Evolutionary conservation across 116 monocot genomes (phyloP).

Genomic region (Papilionanthe hybrid): DNA sequence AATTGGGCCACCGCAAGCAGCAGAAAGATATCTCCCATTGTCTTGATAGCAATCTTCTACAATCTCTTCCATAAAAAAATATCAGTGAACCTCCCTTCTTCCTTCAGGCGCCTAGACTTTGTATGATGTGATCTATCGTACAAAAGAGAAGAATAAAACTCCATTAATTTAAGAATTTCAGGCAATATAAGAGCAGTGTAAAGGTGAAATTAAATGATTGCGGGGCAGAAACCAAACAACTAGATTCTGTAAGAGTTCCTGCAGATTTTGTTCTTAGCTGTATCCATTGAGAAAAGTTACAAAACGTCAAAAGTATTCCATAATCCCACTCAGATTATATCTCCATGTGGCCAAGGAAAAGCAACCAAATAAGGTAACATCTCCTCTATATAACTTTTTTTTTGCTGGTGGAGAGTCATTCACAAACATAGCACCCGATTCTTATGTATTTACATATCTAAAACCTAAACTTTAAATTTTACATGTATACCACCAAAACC

Average conservation of each 20-base stretch:
- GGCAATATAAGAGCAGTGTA: background rate
- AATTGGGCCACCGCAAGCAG: slow-evolving; percentile 75
- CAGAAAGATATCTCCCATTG: slow-evolving; percentile 14
- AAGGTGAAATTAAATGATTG: background rate
- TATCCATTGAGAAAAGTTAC: background rate
- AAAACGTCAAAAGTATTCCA: background rate
- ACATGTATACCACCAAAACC: too few species aligned
- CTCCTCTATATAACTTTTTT: background rate
- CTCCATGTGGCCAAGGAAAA: background rate
- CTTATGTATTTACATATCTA: too few species aligned
- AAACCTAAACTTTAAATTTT: too few species aligned
- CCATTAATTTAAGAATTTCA: background rate
- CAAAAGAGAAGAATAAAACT: background rate
- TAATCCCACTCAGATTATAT: background rate
- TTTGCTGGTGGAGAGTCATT: too few species aligned
- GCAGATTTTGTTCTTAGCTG: background rate
- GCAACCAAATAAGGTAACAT: background rate
- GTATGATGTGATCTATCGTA: background rate
- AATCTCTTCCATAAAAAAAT: background rate
- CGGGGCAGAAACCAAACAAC: background rate
- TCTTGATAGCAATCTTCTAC: background rate
- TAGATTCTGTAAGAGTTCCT: background rate
- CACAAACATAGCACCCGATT: too few species aligned
- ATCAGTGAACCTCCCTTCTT: background rate
- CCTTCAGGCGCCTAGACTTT: background rate